Evolutionary conservation across 2,329 filamentous ascomycete species (phyloP).

Genomic region (Colletotrichum sublineola): DNA sequence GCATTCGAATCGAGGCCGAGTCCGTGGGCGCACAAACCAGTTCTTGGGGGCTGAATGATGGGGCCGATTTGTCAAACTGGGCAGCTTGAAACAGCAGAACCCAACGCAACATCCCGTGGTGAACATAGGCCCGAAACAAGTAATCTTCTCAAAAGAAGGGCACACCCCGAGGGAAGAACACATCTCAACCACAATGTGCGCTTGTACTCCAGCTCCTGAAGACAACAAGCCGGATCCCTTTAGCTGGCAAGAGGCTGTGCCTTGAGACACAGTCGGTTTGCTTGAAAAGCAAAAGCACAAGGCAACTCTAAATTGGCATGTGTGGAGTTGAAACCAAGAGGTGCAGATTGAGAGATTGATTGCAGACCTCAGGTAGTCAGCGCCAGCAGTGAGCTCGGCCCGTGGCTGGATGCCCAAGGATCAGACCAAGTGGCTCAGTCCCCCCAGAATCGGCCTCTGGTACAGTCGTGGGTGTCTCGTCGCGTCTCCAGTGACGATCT

Average conservation of each 20-base stretch:
- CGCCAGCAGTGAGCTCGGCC: constrained; percentile 30
- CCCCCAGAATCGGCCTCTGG: neutral
- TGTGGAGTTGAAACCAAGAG: neutral
- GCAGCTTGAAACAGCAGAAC: constrained; percentile 33
- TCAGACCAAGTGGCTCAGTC: constrained; percentile 18
- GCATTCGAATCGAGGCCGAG: constrained; percentile 25
- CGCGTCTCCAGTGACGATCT: neutral
- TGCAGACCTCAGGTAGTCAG: constrained; percentile 2
- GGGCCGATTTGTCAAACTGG: constrained; percentile 24
- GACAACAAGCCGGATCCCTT: neutral
- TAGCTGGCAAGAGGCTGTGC: constrained; percentile 18
- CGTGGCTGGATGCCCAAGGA: constrained; percentile 11
- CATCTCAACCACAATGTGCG: constrained; percentile 25
- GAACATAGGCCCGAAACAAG: constrained; percentile 16
- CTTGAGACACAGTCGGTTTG: constrained; percentile 1
- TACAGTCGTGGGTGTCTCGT: neutral
- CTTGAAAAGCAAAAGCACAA: constrained; percentile 15
- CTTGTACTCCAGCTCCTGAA: constrained; percentile 7
- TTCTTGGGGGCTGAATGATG: neutral
- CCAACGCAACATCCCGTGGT: constrained; percentile 27
- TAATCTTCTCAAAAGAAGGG: neutral
- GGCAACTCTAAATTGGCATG: constrained; percentile 27
- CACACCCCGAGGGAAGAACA: constrained; percentile 8
- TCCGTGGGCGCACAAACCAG: constrained; percentile 26
- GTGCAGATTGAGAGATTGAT: constrained; percentile 11